A percentile compares a stretch with the other conserved stretches of the same genome.
Conservation (phyloP, 2,329 filamentous ascomycete genomes). For the Aspergillus unguis region DNA sequence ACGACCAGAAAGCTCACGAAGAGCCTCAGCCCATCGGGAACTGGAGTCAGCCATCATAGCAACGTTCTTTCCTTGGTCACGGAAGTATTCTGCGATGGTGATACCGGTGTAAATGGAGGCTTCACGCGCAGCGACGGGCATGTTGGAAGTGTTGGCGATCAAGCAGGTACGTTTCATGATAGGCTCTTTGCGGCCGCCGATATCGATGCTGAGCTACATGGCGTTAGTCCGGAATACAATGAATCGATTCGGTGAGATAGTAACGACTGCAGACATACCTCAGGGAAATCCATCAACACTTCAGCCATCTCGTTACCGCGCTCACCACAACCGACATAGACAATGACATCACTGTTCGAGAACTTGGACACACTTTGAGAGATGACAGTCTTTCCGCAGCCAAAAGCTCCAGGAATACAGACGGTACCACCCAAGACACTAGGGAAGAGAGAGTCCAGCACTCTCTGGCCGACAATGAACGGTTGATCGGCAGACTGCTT, state of each 20-base stretch:
- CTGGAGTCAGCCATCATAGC: slow-evolving; percentile 99
- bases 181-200: slow-evolving; percentile 91
- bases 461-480: slow-evolving; percentile 94
- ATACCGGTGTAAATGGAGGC: slow-evolving; percentile 98
- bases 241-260: background rate
- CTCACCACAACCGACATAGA: slow-evolving; percentile 93
- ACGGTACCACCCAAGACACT: slow-evolving; percentile 96
- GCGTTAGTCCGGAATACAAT: slow-evolving; percentile 11
- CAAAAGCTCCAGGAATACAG: slow-evolving; percentile 96
- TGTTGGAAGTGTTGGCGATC: slow-evolving; percentile 99
- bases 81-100: slow-evolving; percentile 92
- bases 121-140: slow-evolving; percentile 97
- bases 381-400: slow-evolving; percentile 99
- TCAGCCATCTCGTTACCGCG: slow-evolving; percentile 99
- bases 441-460: slow-evolving; percentile 93
- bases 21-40: slow-evolving; percentile 95
- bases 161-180: slow-evolving; percentile 99
- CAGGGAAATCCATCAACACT: slow-evolving; percentile 99
- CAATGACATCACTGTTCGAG: slow-evolving; percentile 98
- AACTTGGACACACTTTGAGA: slow-evolving; percentile 98
- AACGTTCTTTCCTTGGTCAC: slow-evolving; percentile 93
- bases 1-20: slow-evolving; percentile 98
- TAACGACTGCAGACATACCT: slow-evolving; percentile 46
- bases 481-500: slow-evolving; percentile 85
- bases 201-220: slow-evolving; percentile 74